Evolutionary conservation across 345 rosid genomes (phyloP).

Genomic region (Abelmoschus esculentus): DNA sequence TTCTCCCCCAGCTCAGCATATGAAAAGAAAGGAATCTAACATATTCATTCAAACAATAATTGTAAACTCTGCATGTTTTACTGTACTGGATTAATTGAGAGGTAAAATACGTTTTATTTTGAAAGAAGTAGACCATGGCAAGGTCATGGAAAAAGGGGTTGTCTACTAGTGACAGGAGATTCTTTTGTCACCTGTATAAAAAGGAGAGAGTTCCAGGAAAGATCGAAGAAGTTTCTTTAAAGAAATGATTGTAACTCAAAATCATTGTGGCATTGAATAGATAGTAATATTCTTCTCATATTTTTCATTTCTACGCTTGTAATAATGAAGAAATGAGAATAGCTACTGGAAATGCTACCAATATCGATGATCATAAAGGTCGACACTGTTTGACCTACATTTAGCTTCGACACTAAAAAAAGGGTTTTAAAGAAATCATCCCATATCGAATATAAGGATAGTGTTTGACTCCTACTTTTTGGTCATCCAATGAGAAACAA

Average conservation of each 20-base stretch:
- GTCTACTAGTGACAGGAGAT: slow-evolving; percentile 7
- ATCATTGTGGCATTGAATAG: slow-evolving; percentile 7
- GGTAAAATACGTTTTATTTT: neutral
- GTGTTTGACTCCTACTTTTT: neutral
- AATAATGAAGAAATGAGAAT: neutral
- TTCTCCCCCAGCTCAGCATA: neutral
- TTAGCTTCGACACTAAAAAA: neutral
- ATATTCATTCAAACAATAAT: too few species aligned
- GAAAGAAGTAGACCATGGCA: neutral
- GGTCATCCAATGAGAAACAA: neutral
- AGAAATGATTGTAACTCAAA: slow-evolving; percentile 1
- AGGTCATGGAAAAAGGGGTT: neutral
- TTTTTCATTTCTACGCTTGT: neutral
- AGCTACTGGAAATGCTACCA: neutral
- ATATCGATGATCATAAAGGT: neutral
- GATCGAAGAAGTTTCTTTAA: slow-evolving; percentile 12
- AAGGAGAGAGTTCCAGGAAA: neutral
- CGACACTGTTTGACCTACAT: neutral
- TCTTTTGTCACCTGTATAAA: neutral
- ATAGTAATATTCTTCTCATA: neutral
- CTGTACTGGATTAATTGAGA: too few species aligned
- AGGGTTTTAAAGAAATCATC: neutral
- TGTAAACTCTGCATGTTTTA: too few species aligned
- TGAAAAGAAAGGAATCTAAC: too few species aligned
- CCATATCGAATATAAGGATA: neutral